These are phyloP conservation scores for Aspergillus hortae DNA, from an alignment of 2,329 filamentous ascomycete species.

Conservation along the genomic window DNA sequence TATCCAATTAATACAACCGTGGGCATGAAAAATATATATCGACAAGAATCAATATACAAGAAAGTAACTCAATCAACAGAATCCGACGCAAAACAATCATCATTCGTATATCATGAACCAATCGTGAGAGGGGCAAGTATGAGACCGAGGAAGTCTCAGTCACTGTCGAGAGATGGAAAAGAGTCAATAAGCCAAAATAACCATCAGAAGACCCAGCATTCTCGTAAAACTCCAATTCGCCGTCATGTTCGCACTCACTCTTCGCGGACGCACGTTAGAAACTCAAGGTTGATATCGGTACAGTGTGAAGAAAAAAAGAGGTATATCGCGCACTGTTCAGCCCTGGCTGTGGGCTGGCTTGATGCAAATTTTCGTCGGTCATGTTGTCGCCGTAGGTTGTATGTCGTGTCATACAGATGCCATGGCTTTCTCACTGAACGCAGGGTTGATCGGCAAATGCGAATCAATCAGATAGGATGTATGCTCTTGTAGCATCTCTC, in stretches of 20 bases:
- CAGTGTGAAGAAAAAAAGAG: conserved; percentile 21
- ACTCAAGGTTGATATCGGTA: conserved; percentile 17
- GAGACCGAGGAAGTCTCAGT: neutral
- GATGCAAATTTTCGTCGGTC: neutral
- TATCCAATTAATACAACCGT: conserved; percentile 29
- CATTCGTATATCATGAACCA: conserved; percentile 14
- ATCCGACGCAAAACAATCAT: conserved; percentile 1
- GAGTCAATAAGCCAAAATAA: conserved; percentile 16
- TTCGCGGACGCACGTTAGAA: conserved; percentile 2
- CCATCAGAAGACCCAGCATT: conserved; percentile 1
- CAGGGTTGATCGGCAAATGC: conserved; percentile 28
- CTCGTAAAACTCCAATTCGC: conserved; percentile 24
- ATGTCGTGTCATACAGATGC: conserved; percentile 11
- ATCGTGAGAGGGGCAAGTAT: conserved; percentile 1
- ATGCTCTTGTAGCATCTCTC: conserved; percentile 7
- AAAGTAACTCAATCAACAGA: conserved; percentile 12
- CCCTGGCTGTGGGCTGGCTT: neutral
- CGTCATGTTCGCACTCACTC: conserved; percentile 13
- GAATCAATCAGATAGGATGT: conserved; percentile 20
- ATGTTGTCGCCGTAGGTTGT: neutral
- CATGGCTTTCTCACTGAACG: conserved; percentile 16
- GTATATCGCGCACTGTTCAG: conserved; percentile 23
- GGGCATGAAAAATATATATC: conserved; percentile 18
- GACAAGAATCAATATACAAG: conserved; percentile 26
- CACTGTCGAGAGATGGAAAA: neutral